Evolutionary conservation across 2,329 filamentous ascomycete species (phyloP).

Genomic region (Colletotrichum sp.): DNA sequence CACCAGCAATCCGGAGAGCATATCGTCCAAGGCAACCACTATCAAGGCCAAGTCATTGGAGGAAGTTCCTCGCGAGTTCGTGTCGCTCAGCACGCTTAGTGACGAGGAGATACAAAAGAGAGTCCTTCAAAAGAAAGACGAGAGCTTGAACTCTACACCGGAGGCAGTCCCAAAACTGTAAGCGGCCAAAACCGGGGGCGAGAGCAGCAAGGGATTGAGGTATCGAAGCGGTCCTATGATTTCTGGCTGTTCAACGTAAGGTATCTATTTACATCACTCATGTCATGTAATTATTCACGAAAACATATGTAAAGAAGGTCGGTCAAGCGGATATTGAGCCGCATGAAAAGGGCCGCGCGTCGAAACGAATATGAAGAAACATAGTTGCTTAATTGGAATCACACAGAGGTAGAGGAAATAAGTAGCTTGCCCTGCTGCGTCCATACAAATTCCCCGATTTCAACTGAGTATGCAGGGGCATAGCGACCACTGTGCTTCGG

Average conservation of each 20-base stretch:
- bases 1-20: slow-evolving; percentile 35
- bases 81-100: slow-evolving; percentile 44
- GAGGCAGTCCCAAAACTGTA: slow-evolving; percentile 35
- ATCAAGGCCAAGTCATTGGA: slow-evolving; percentile 57
- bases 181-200: background rate
- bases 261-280: background rate
- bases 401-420: background rate
- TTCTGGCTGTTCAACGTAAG: background rate
- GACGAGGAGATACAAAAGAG: slow-evolving; percentile 47
- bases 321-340: background rate
- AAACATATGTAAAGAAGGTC: background rate
- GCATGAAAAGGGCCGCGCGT: background rate
- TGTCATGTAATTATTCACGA: background rate
- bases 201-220: background rate
- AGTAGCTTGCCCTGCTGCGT: background rate
- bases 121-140: slow-evolving; percentile 34
- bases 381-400: background rate
- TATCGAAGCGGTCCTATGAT: background rate
- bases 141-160: slow-evolving; percentile 20
- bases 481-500: background rate
- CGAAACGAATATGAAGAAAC: background rate
- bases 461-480: background rate
- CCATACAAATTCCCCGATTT: background rate
- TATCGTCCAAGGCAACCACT: slow-evolving; percentile 46
- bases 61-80: slow-evolving; percentile 51